Evolutionary conservation across 2,329 filamentous ascomycete genomes (phyloP), one percentile per base, ranked within the genome.

Genomic region (Pleoardoris graminearum): DNA sequence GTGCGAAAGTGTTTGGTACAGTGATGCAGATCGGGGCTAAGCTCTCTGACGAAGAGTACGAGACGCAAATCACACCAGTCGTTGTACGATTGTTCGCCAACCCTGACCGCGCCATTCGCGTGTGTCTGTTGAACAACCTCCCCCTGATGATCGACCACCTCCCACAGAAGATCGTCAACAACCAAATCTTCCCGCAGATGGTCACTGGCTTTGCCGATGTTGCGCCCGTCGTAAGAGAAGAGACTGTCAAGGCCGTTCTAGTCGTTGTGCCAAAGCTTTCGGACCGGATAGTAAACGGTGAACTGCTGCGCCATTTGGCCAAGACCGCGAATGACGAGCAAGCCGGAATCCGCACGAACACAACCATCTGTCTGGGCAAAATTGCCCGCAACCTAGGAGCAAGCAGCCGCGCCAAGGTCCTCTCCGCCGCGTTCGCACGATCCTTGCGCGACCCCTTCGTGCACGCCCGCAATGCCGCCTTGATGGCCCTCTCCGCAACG

Each of bases 251-350:
- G 71, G 92, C 93, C 16, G 90, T 99, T 0, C 81, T 99, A 7
- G 86, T 89, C 0, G 84, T 99, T 39, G 88, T 97, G 50, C 80
- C 82, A 23, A 99, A 99, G 74, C 80, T 99, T 0, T 96, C 91
- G 1, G 94, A 99, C 66, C 85, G 94, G 32, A 89, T 89, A 7
- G 87, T 97, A 62, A 99, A 99, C 62, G 93, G 94, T 48, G 94
- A 99, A 63, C 80, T 99, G 10, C 78, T 99, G 19, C 89, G 89
- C 63, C 88, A 96, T 67, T 81, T 99, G 23, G 94, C 94, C 37
- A 97, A 96, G 72, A 97, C 93, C 1, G 91, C 94, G 39, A 99
- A 97, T 64, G 94, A 99, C 58, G 94, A 97, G 65, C 93, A 99
- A 67, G 91, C 94, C 1, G 94, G 94, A 0, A 99, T 99, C 60